Percentiles rank a stretch among this genome's conserved stretches.
Conservation (phyloP, 1,284 basidiomycete species). For the Marasmius sp. region DNA sequence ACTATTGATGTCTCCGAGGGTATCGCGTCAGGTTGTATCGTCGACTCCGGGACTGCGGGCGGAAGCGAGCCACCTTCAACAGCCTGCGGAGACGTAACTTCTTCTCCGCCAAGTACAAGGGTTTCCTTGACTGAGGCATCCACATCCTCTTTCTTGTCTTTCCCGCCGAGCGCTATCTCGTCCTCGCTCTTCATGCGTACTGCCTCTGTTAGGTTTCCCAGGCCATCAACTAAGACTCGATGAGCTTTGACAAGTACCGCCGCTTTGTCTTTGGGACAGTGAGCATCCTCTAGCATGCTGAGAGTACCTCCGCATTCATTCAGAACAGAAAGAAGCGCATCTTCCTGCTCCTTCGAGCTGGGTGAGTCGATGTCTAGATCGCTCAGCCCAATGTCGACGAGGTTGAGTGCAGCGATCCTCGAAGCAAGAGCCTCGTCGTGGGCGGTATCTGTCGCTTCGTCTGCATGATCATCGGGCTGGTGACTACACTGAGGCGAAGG, state of each 20-base stretch:
- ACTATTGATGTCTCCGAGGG: slow-evolving; percentile 16
- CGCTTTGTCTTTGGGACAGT: slow-evolving; percentile 78
- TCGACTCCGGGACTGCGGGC: neutral
- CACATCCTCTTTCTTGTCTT: neutral
- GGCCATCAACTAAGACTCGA: slow-evolving; percentile 78
- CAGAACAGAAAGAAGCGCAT: slow-evolving; percentile 67
- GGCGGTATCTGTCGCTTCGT: slow-evolving; percentile 68
- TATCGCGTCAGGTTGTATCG: neutral
- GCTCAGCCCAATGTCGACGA: slow-evolving; percentile 82
- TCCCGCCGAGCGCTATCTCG: neutral
- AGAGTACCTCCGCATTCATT: slow-evolving; percentile 75
- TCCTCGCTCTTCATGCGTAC: slow-evolving; percentile 60
- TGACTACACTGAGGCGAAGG: slow-evolving; percentile 5
- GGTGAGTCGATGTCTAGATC: slow-evolving; percentile 79
- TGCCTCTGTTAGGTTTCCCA: slow-evolving; percentile 60
- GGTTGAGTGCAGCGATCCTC: slow-evolving; percentile 86
- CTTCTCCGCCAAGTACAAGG: neutral
- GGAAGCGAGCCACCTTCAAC: neutral
- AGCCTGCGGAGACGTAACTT: neutral
- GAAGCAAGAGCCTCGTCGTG: slow-evolving; percentile 89
- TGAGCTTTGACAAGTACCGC: slow-evolving; percentile 81
- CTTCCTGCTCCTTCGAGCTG: slow-evolving; percentile 34
- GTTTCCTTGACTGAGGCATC: neutral
- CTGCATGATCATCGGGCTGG: slow-evolving; percentile 3
- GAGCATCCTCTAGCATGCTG: slow-evolving; percentile 63